Evolutionary conservation across 345 rosid genomes (phyloP), one percentile per base, ranked within the genome.

Genomic region (Ceriops tagal): DNA sequence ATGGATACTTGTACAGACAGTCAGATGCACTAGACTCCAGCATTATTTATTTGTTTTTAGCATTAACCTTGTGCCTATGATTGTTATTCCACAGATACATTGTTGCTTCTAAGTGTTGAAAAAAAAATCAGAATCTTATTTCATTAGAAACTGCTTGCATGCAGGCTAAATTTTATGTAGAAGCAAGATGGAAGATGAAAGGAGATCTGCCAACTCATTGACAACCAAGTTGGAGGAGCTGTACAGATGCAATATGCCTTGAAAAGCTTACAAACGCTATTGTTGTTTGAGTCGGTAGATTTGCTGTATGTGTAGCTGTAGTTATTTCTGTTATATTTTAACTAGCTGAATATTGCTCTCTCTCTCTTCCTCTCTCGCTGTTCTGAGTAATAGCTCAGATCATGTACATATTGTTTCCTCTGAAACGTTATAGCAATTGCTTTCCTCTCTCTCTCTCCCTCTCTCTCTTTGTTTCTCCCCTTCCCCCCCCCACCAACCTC

Each of bases 141-240:
- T 28, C 5, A 24, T 52, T n/a, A 2, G 7, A 24, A 58, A 59
- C 34, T 53, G 11, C 34, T 16, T 6, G 32, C 21, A 26, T 60
- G 21, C 13, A 83, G 84, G 81, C 81, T 67, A 71, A 71, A 69
- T 70, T 51, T 68, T 27, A 31, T 64, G 70, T 69, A 66, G 75
- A 72, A 61, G 39, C 67, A 32, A 65, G 60, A 59, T 52, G 24
- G 8, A 21, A 22, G 57, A 57, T 21, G 55, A 55, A 49, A 31
- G 47, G 18, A 52, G 22, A 28, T 28, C 9, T 24, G 35, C 55
- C 26, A 31, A 56, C 9, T 57, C 56, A 68, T 58, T 4, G 73
- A 56, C 21, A 57, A 47, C 55, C 15, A 8, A 58, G n/a, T 46
- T 62, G 66, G 67, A 71, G 73, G 72, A 69, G 79, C 79, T 65